phyloP scores from a whole-genome alignment of 2,329 filamentous ascomycete genomes.

The Cordyceps fumosorosea region DNA sequence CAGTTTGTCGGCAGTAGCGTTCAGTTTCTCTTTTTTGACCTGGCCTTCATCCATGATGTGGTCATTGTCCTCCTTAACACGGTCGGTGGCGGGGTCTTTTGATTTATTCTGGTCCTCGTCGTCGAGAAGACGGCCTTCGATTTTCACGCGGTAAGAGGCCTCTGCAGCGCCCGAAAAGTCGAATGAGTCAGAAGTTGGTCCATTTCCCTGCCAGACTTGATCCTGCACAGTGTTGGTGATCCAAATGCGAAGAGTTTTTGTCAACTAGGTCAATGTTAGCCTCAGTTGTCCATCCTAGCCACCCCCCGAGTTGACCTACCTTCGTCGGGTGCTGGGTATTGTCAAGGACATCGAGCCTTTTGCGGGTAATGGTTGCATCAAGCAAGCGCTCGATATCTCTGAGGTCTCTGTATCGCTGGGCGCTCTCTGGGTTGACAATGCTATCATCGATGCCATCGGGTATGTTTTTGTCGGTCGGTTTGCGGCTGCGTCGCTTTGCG shows the following conservation, averaged over 20 bases:
- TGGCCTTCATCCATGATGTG: constrained; percentile 21
- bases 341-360: constrained; percentile 85
- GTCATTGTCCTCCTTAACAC: constrained; percentile 31
- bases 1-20: constrained; percentile 24
- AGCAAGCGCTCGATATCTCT: constrained; percentile 81
- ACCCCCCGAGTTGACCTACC: constrained; percentile 30
- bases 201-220: constrained; percentile 80
- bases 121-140: constrained; percentile 79
- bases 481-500: constrained; percentile 74
- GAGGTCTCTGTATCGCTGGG: constrained; percentile 73
- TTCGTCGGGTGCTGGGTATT: constrained; percentile 68
- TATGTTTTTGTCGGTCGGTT: constrained; percentile 91
- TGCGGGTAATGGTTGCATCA: constrained; percentile 90
- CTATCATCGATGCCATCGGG: constrained; percentile 83
- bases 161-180: constrained; percentile 74
- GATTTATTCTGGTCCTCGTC: constrained; percentile 45
- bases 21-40: constrained; percentile 28
- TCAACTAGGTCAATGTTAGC: constrained; percentile 44
- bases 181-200: constrained; percentile 65
- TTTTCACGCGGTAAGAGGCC: constrained; percentile 82
- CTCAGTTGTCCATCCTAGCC: background rate
- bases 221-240: constrained; percentile 91
- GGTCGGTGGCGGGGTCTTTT: constrained; percentile 19
- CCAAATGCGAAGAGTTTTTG: constrained; percentile 85
- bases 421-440: constrained; percentile 69